A percentile compares a stretch with the other conserved stretches of the same genome.
phyloP scores from a whole-genome alignment of 192 early-diverging fungal species.

The Paraglomus occultum region DNA sequence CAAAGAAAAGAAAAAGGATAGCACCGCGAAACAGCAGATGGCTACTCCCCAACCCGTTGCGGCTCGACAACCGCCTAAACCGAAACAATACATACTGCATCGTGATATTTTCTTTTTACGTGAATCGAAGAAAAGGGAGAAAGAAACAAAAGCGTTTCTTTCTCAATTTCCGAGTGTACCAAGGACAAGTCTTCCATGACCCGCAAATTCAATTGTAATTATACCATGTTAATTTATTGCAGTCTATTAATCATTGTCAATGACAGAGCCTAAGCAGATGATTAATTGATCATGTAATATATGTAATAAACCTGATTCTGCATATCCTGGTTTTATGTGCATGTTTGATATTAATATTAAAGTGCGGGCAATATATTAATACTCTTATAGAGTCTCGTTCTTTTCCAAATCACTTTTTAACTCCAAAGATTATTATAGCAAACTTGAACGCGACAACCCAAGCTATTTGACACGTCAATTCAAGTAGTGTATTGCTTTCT shows the following conservation, averaged over 20 bases:
- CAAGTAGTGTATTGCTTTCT: not conserved
- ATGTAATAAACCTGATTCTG: too few species aligned
- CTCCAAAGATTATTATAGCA: not conserved
- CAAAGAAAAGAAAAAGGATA: constrained; percentile 8
- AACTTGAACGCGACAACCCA: not conserved
- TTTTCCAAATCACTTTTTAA: not conserved
- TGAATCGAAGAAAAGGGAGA: constrained; percentile 36
- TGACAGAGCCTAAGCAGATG: too few species aligned
- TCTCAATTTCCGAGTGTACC: constrained; percentile 41
- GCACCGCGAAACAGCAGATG: not conserved
- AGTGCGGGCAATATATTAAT: too few species aligned
- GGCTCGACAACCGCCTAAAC: constrained; percentile 17
- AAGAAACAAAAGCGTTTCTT: constrained; percentile 33
- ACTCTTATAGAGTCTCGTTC: too few species aligned
- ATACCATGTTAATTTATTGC: too few species aligned
- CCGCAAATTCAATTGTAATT: not conserved
- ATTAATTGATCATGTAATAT: too few species aligned
- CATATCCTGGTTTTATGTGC: too few species aligned
- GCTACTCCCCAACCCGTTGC: constrained; percentile 9
- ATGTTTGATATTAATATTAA: too few species aligned
- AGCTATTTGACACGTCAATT: not conserved
- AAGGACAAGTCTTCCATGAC: constrained; percentile 22
- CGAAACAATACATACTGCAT: constrained; percentile 40
- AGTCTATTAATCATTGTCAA: too few species aligned
- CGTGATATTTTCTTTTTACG: constrained; percentile 45